These are phyloP conservation scores for Suillus variegatus DNA, from an alignment of 768 basidiomycete species.

Conservation along the genomic window DNA sequence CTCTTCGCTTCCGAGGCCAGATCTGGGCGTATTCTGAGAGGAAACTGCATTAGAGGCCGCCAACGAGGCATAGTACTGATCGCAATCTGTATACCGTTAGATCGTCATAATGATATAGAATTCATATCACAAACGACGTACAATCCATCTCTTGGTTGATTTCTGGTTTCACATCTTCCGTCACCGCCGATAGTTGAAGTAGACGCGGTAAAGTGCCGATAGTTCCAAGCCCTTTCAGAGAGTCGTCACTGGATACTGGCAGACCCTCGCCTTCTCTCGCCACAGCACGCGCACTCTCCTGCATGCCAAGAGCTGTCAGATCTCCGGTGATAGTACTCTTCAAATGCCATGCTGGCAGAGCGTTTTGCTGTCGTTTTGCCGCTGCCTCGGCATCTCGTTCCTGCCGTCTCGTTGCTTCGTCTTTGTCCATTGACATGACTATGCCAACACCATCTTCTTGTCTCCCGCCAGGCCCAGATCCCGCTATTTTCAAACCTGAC, in stretches of 20 bases:
- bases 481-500: conserved; percentile 71
- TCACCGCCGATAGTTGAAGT: conserved; percentile 28
- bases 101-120: not conserved
- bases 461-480: conserved; percentile 55
- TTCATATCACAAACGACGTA: conserved; percentile 37
- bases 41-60: conserved; percentile 64
- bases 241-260: conserved; percentile 66
- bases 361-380: conserved; percentile 86
- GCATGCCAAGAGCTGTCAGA: conserved; percentile 81
- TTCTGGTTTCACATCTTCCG: conserved; percentile 47
- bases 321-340: conserved; percentile 95
- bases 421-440: conserved; percentile 88
- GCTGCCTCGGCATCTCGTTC: conserved; percentile 83
- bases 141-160: conserved; percentile 65
- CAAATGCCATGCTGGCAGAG: conserved; percentile 92
- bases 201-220: conserved; percentile 38
- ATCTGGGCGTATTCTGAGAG: conserved; percentile 56
- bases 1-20: conserved; percentile 54
- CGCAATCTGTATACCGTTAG: conserved; percentile 55
- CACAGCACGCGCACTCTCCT: conserved; percentile 63
- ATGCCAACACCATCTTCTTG: conserved; percentile 82
- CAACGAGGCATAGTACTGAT: conserved; percentile 80
- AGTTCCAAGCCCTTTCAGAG: conserved; percentile 66
- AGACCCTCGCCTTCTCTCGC: conserved; percentile 27
- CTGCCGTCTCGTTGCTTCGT: conserved; percentile 68